These are phyloP conservation scores for Ustilago trichophora DNA, from an alignment of 1,284 basidiomycete genomes.

Conservation along the genomic window DNA sequence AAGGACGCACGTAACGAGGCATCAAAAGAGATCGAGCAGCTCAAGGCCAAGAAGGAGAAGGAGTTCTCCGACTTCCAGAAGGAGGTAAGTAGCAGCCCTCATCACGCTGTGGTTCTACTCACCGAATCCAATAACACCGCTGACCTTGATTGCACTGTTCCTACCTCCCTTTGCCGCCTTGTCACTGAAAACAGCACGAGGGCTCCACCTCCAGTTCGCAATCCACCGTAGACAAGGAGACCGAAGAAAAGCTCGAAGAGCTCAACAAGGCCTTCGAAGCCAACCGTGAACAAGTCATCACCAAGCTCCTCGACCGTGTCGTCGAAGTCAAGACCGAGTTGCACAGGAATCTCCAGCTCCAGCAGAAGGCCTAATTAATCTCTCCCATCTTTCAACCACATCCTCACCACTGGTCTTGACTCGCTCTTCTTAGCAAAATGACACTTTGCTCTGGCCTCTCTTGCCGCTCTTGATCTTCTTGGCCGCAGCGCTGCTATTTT, in stretches of 20 bases:
- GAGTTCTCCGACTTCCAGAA: constrained; percentile 89
- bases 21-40: constrained; percentile 91
- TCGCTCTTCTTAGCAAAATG: too few relatives aligned
- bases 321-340: constrained; percentile 71
- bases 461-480: too few relatives aligned
- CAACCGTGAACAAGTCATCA: constrained; percentile 82
- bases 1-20: constrained; percentile 96
- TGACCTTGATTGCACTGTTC: too few relatives aligned
- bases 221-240: constrained; percentile 82
- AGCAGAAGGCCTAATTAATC: constrained; percentile 50
- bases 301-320: constrained; percentile 89
- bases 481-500: too few relatives aligned
- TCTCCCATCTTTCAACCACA: too few relatives aligned
- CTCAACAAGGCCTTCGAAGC: constrained; percentile 77
- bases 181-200: constrained; percentile 74
- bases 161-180: too few relatives aligned
- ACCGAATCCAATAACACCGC: too few relatives aligned
- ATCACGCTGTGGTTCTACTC: too few relatives aligned
- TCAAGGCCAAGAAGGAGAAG: constrained; percentile 85
- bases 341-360: constrained; percentile 62
- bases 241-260: constrained; percentile 77
- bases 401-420: neutral
- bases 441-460: too few relatives aligned
- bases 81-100: constrained; percentile 72
- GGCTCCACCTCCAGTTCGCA: constrained; percentile 84